Base-by-base conservation (phyloP, 495 filamentous ascomycete genomes). In the Bombardia bombarda region DNA sequence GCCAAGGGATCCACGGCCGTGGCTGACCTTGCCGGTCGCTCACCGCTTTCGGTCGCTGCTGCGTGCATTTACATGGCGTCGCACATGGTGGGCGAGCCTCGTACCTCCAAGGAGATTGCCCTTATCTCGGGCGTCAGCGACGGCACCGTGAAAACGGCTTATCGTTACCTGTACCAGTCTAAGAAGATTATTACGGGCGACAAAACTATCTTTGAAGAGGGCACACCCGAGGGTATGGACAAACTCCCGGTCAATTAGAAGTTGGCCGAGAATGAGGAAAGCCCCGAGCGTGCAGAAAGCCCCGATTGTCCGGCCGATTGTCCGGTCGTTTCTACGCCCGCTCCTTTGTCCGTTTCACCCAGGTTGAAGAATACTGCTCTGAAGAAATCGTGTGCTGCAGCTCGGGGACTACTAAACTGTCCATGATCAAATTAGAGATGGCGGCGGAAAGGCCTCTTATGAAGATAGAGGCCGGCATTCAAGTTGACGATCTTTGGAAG, bases 31-130 rank as follows among this genome's bases (percentile, higher is more conserved):
- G 90, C 90, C 23, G 92, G 92, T 43, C 87, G 92, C 40, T 97
- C 92, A 31, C 92, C 92, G 7, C 77, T 97, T 26, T 96, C 92
- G 6, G 84, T 90, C 36, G 92, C 92, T 3, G 90, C 88, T 14
- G 89, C 90, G 31, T 94, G 87, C 60, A 96, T 98, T 61, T 97
- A 92, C 70, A 90, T 95, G 79, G 82, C 87, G 7, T 87, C 86
- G 0, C 76, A 87, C 56, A 70, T 96, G 17, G 82, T 90, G 74
- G 86, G 82, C 35, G 72, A 86, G 30, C 63, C 75, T n/a, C 84
- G 83, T 58, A 72, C 75, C 5, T 80, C 90, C 31, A 92, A 90
- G 62, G 84, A 95, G 41, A 95, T 97, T 49, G 82, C 83, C 1
- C 43, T 47, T 1, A 82, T 92, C 14, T 84, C 83, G 4, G 85